Conservation (phyloP, 2,329 filamentous ascomycete species). For the Penicillium oxalicum region DNA sequence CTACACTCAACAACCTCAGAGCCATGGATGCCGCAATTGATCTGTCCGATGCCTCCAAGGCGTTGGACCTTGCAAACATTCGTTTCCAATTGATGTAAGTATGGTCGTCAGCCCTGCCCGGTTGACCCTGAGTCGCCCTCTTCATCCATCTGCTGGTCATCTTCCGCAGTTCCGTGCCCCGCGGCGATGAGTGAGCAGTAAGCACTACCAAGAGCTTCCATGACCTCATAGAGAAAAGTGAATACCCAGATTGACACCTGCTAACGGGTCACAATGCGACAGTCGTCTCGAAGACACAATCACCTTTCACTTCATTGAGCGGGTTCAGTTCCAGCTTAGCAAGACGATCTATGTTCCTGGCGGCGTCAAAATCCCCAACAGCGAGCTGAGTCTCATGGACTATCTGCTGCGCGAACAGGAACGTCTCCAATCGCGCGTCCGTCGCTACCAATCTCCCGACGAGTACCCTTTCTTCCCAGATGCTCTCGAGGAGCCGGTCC, state of each 20-base stretch:
- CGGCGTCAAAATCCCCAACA: constrained; percentile 70
- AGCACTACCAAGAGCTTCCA: not conserved
- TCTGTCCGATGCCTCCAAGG: constrained; percentile 74
- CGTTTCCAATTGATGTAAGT: constrained; percentile 86
- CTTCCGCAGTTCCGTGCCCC: constrained; percentile 8
- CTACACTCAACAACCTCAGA: constrained; percentile 7
- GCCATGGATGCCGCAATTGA: constrained; percentile 87
- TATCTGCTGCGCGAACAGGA: constrained; percentile 91
- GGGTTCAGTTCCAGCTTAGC: constrained; percentile 95
- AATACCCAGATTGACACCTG: not conserved
- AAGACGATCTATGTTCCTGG: constrained; percentile 76
- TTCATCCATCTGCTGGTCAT: not conserved
- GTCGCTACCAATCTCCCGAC: constrained; percentile 91
- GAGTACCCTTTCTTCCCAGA: constrained; percentile 96
- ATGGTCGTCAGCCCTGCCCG: not conserved
- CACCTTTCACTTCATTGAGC: constrained; percentile 92
- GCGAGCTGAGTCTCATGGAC: constrained; percentile 76
- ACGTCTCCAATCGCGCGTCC: constrained; percentile 82
- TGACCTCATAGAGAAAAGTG: not conserved
- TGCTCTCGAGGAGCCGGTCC: constrained; percentile 69
- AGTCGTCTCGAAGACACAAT: constrained; percentile 97
- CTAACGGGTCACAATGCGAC: constrained; percentile 11
- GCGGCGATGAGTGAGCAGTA: not conserved
- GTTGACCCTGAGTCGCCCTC: not conserved
- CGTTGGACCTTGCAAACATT: constrained; percentile 84